These are phyloP conservation scores for Aspergillus biplanus DNA, from an alignment of 495 filamentous ascomycete genomes.

Conservation along the genomic window DNA sequence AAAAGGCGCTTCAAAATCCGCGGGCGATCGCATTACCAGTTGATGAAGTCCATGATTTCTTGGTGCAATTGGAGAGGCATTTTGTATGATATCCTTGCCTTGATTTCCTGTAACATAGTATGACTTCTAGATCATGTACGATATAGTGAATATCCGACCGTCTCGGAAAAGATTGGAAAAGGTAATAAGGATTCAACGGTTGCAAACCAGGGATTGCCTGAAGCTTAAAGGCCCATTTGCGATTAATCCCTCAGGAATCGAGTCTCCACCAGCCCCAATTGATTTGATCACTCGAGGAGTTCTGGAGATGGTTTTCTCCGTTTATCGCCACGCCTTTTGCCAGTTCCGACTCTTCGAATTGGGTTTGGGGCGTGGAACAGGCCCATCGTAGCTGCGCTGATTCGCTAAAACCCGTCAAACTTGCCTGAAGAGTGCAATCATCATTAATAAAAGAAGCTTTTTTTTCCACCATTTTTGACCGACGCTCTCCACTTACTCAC, in stretches of 20 bases:
- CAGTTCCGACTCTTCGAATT: background rate
- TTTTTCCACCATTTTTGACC: background rate
- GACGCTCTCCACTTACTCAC: conserved; percentile 1
- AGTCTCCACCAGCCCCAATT: background rate
- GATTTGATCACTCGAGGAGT: background rate
- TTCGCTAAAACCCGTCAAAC: conserved; percentile 15
- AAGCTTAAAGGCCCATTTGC: conserved; percentile 2
- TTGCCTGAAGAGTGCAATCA: conserved; percentile 16
- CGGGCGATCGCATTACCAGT: conserved; percentile 43
- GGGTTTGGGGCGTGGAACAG: background rate
- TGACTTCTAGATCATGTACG: no score
- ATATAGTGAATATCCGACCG: no score
- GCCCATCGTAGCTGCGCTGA: conserved; percentile 11
- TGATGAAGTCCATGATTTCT: conserved; percentile 42
- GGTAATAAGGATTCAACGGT: background rate
- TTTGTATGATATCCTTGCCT: conserved; percentile 32
- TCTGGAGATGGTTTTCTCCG: background rate
- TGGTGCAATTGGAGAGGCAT: conserved; percentile 45
- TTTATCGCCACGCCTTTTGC: background rate
- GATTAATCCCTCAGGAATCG: background rate
- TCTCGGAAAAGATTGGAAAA: background rate
- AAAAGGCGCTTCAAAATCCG: conserved; percentile 38
- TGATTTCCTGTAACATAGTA: no score
- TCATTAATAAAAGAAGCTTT: conserved; percentile 14
- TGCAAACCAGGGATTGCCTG: conserved; percentile 11